Base-by-base conservation (phyloP, 805 yeast genomes). In the Yamadazyma nakazawae region DNA sequence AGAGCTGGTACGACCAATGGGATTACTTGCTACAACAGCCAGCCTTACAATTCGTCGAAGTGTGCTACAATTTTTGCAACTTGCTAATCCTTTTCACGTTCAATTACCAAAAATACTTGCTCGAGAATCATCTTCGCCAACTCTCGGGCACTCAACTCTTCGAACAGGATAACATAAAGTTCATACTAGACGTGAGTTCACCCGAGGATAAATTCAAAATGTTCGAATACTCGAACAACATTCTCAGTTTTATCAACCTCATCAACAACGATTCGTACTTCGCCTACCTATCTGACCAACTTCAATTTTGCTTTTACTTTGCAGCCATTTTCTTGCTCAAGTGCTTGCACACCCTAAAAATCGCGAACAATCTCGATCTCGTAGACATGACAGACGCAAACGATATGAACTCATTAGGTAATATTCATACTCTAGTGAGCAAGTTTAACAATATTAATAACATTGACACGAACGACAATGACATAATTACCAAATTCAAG, bases 11-110 rank as follows among this genome's bases (percentile, higher is more conserved):
- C 47, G 78, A 76, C 2, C 83, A 81, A 57, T 86, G 92, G 92
- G 79, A 75, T 37, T 79, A 80, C 54, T 62, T 85, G 21, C 80
- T 85, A 60, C 76, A 78, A 42, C 90, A 85, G 60, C 85, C 89
- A 1, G 79, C 84, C 1, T 72, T 82, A 42, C 91, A 87, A 57
- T 86, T 85, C 62, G 84, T 85, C 2, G 90, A 83, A 56, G 76
- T 84, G 48, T 82, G 84, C 40, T 84, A 81, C 59, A 80, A 84
- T 59, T 83, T 82, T 53, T 78, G 82, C 42, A 72, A 75, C 46
- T 66, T 83, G 39, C 64, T 80, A 48, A 74, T 84, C 2, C 59
- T 70, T 34, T 75, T 74, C 52, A 70, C 72, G 46, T 75, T 61
- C 48, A 59, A 54, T 40, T 67, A 56, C 43, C 60, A 59, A 40